A percentile compares a stretch with the other conserved stretches of the same genome.
These are phyloP conservation scores for Gypsophila paniculata DNA, from an alignment of 179 eudicot genomes.

Conservation along the genomic window DNA sequence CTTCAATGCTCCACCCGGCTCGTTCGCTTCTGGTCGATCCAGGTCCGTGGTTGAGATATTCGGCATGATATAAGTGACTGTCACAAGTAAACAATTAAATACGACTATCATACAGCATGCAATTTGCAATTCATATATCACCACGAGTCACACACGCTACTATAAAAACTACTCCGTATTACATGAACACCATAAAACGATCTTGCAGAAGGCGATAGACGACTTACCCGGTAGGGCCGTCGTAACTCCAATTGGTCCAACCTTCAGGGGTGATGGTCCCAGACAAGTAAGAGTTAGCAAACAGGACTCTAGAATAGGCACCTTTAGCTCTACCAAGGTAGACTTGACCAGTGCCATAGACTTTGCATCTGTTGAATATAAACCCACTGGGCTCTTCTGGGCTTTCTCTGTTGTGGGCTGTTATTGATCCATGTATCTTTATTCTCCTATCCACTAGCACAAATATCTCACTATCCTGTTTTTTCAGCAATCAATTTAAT, in stretches of 20 bases:
- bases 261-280: slow-evolving; percentile 36
- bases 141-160: too few species aligned
- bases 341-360: slow-evolving; percentile 35
- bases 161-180: too few species aligned
- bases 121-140: too few species aligned
- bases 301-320: slow-evolving; percentile 37
- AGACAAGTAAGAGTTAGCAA: slow-evolving; percentile 39
- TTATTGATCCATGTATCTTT: slow-evolving; percentile 41
- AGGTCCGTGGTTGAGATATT: slow-evolving; percentile 66
- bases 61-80: slow-evolving; percentile 67
- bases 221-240: slow-evolving; percentile 38
- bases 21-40: slow-evolving; percentile 45
- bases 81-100: not conserved
- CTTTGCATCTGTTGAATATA: slow-evolving; percentile 29
- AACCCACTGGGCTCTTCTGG: slow-evolving; percentile 35
- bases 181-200: too few species aligned
- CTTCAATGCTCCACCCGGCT: slow-evolving; percentile 51
- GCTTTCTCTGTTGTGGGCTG: slow-evolving; percentile 40
- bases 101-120: too few species aligned
- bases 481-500: not conserved
- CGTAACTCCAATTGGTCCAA: slow-evolving; percentile 48
- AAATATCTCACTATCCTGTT: slow-evolving; percentile 43
- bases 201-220: not conserved
- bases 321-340: slow-evolving; percentile 46
- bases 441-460: slow-evolving; percentile 37